A percentile compares a stretch with the other conserved stretches of the same genome.
phyloP scores from a whole-genome alignment of 352 stramenopile species.

The Pythium insidiosum region DNA sequence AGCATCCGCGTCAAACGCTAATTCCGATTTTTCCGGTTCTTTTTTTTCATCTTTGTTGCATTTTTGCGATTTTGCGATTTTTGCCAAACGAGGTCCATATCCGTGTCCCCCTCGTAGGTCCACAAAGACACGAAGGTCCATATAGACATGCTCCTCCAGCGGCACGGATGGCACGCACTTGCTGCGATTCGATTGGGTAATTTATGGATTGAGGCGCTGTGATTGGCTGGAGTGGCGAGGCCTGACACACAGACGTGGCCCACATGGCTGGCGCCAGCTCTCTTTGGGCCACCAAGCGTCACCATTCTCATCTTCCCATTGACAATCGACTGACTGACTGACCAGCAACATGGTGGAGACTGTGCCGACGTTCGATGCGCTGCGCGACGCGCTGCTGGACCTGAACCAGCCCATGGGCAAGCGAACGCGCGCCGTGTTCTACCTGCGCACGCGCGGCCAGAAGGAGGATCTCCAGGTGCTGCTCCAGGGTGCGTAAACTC shows the following conservation, averaged over 20 bases:
- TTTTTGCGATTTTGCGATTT: too few species aligned
- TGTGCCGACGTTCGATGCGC: slow-evolving; percentile 50
- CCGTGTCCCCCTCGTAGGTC: too few species aligned
- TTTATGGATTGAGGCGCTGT: slow-evolving; percentile 1
- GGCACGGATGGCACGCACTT: slow-evolving; percentile 14
- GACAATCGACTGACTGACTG: too few species aligned
- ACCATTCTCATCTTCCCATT: too few species aligned
- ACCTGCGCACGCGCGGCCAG: slow-evolving; percentile 76
- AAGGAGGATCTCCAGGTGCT: slow-evolving; percentile 76
- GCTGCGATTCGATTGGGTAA: slow-evolving; percentile 12
- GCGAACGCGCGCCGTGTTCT: slow-evolving; percentile 90
- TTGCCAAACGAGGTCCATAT: too few species aligned
- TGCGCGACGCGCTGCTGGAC: slow-evolving; percentile 64
- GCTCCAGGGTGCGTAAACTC: slow-evolving; percentile 31
- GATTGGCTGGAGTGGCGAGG: slow-evolving; percentile 22
- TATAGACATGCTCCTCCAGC: background rate
- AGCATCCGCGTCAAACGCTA: too few species aligned
- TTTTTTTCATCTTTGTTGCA: too few species aligned
- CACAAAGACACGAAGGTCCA: too few species aligned
- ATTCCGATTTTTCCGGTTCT: too few species aligned
- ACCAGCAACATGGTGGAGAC: slow-evolving; percentile 15
- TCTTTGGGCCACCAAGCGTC: too few species aligned
- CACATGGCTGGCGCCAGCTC: too few species aligned
- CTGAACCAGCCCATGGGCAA: slow-evolving; percentile 79
- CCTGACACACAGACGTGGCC: too few species aligned